These are phyloP conservation scores for Extremus antarcticus DNA, from an alignment of 495 filamentous ascomycete species.

Conservation along the genomic window DNA sequence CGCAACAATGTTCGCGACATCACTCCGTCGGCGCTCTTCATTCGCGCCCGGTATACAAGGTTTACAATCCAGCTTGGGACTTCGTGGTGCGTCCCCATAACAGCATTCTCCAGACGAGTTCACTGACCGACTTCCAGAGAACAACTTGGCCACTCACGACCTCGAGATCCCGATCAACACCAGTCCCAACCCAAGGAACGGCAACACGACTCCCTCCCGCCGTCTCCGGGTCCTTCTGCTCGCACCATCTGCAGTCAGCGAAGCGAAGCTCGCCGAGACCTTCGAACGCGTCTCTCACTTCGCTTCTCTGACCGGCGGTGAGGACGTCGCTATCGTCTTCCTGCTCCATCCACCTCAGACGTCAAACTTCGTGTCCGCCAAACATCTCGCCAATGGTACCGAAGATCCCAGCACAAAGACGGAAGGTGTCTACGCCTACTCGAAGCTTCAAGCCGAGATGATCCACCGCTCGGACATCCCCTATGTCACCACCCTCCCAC, in stretches of 20 bases:
- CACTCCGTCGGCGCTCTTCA: slow-evolving; percentile 41
- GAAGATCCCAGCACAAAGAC: slow-evolving; percentile 30
- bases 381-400: slow-evolving; percentile 28
- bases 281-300: slow-evolving; percentile 40
- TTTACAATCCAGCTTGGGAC: slow-evolving; percentile 33
- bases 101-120: not conserved
- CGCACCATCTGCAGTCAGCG: slow-evolving; percentile 36
- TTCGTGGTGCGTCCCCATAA: slow-evolving; percentile 38
- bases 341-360: slow-evolving; percentile 28
- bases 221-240: slow-evolving; percentile 44
- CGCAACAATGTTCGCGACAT: slow-evolving; percentile 41
- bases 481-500: slow-evolving; percentile 52
- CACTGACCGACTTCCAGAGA: slow-evolving; percentile 21
- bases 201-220: slow-evolving; percentile 8
- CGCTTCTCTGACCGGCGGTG: slow-evolving; percentile 31
- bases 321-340: slow-evolving; percentile 42
- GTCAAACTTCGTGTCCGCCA: slow-evolving; percentile 4
- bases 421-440: slow-evolving; percentile 58
- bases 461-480: slow-evolving; percentile 44
- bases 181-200: not conserved
- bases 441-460: slow-evolving; percentile 62
- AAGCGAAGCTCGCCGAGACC: slow-evolving; percentile 20
- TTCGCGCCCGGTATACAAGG: slow-evolving; percentile 39
- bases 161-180: slow-evolving; percentile 35
- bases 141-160: slow-evolving; percentile 41